These are phyloP conservation scores for Evernia prunastri DNA, from an alignment of 495 filamentous ascomycete genomes.

Conservation along the genomic window DNA sequence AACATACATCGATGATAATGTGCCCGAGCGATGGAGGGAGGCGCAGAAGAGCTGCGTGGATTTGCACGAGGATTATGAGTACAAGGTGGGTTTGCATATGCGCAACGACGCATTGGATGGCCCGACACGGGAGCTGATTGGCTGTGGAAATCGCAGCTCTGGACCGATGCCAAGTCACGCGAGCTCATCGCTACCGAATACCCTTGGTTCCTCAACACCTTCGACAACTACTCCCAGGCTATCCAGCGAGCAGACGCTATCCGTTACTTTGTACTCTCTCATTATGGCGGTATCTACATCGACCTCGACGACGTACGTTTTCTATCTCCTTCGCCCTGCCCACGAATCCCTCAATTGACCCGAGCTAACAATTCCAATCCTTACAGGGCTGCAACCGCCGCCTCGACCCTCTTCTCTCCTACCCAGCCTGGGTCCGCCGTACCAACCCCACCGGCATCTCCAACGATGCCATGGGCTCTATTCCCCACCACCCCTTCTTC, in stretches of 20 bases:
- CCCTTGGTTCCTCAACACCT: conserved; percentile 80
- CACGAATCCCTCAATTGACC: not conserved
- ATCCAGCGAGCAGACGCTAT: conserved; percentile 87
- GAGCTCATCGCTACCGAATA: conserved; percentile 74
- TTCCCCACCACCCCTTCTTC: conserved; percentile 81
- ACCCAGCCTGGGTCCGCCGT: conserved; percentile 75
- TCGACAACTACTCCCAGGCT: conserved; percentile 69
- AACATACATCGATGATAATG: conserved; percentile 70
- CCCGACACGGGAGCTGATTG: conserved; percentile 19
- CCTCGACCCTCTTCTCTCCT: conserved; percentile 72
- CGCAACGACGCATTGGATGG: not conserved
- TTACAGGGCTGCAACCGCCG: conserved; percentile 70
- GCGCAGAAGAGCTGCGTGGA: conserved; percentile 71
- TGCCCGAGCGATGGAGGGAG: conserved; percentile 66
- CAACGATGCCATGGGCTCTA: conserved; percentile 81
- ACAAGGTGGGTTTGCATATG: conserved; percentile 52
- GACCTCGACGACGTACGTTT: conserved; percentile 75
- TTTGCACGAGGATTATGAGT: conserved; percentile 71
- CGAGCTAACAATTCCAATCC: not conserved
- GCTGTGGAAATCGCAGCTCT: conserved; percentile 68
- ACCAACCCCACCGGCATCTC: conserved; percentile 79
- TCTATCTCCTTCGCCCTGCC: conserved; percentile 14
- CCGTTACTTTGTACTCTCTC: conserved; percentile 77
- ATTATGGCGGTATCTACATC: conserved; percentile 83
- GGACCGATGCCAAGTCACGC: conserved; percentile 71